Percentiles rank a stretch among this genome's conserved stretches.
These are phyloP conservation scores for Penicillium cosmopolitanum DNA, from an alignment of 495 filamentous ascomycete genomes.

Conservation along the genomic window DNA sequence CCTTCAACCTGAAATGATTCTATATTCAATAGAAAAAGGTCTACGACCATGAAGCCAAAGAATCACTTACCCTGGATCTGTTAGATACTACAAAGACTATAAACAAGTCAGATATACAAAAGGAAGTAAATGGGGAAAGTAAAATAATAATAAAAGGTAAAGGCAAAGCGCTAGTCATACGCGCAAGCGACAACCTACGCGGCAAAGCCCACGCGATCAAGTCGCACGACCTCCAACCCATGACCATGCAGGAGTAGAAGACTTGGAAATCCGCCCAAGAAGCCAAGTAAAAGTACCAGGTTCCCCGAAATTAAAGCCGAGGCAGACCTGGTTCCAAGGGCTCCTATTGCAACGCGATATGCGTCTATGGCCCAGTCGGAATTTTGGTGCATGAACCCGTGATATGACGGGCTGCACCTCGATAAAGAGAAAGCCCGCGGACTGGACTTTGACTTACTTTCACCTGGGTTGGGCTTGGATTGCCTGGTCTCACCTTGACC, in stretches of 20 bases:
- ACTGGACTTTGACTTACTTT: no score
- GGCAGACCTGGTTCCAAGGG: not conserved
- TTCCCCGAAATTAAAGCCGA: not conserved
- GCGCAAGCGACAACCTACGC: not conserved
- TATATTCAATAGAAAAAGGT: no score
- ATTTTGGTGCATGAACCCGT: not conserved
- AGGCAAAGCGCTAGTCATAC: not conserved
- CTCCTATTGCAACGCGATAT: not conserved
- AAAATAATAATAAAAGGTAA: no score
- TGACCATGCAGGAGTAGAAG: not conserved
- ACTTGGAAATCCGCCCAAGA: not conserved
- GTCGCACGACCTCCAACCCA: not conserved
- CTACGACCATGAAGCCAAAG: no score
- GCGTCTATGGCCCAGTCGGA: conserved; percentile 6
- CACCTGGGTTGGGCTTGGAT: not conserved
- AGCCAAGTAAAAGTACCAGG: not conserved
- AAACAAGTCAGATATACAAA: no score
- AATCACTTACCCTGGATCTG: no score
- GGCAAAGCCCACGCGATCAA: conserved; percentile 4
- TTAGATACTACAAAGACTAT: no score
- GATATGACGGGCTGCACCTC: conserved; percentile 3
- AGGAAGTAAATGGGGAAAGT: no score
- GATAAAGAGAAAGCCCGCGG: not conserved
- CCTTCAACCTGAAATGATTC: no score
- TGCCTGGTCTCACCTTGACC: no score